These are phyloP conservation scores for Catunica adiposa DNA, from an alignment of 2,329 filamentous ascomycete species.

Conservation along the genomic window DNA sequence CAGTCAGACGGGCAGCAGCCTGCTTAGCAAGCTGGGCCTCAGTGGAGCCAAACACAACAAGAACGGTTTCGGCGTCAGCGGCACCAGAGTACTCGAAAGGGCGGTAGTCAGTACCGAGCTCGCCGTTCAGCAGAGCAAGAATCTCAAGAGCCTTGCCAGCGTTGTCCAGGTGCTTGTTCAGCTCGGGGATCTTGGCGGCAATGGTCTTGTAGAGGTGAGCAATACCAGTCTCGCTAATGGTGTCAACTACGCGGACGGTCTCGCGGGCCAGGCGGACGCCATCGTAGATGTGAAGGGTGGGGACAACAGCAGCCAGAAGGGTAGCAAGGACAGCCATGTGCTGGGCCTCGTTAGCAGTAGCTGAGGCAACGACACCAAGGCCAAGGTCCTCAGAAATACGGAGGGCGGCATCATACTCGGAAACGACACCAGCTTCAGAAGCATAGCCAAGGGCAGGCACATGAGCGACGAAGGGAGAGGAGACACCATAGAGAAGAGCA, in stretches of 20 bases:
- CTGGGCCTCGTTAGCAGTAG: slow-evolving; percentile 78
- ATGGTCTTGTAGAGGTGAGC: slow-evolving; percentile 53
- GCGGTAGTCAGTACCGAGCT: slow-evolving; percentile 84
- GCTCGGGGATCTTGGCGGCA: slow-evolving; percentile 40
- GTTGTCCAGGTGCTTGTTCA: slow-evolving; percentile 53
- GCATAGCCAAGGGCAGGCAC: slow-evolving; percentile 81
- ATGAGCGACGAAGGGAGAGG: slow-evolving; percentile 85
- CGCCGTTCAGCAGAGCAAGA: slow-evolving; percentile 63
- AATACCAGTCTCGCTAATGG: slow-evolving; percentile 56
- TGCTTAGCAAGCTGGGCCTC: slow-evolving; percentile 78
- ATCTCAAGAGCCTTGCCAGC: slow-evolving; percentile 57
- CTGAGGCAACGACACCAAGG: slow-evolving; percentile 68
- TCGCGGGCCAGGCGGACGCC: slow-evolving; percentile 70
- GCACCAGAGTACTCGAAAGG: slow-evolving; percentile 92
- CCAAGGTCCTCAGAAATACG: slow-evolving; percentile 78
- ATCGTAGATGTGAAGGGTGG: slow-evolving; percentile 80
- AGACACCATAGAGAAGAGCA: slow-evolving; percentile 74
- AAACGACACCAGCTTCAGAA: slow-evolving; percentile 51
- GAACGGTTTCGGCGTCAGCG: slow-evolving; percentile 56
- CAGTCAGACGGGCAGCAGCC: slow-evolving; percentile 55
- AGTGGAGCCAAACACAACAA: slow-evolving; percentile 84
- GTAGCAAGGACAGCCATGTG: slow-evolving; percentile 89
- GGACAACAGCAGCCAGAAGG: slow-evolving; percentile 57
- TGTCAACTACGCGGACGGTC: slow-evolving; percentile 66
- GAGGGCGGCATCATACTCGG: slow-evolving; percentile 72